Percentiles rank a stretch among this genome's conserved stretches.
Conservation (phyloP, 176 grass and related monocot genomes). For the Pharus latifolius region DNA sequence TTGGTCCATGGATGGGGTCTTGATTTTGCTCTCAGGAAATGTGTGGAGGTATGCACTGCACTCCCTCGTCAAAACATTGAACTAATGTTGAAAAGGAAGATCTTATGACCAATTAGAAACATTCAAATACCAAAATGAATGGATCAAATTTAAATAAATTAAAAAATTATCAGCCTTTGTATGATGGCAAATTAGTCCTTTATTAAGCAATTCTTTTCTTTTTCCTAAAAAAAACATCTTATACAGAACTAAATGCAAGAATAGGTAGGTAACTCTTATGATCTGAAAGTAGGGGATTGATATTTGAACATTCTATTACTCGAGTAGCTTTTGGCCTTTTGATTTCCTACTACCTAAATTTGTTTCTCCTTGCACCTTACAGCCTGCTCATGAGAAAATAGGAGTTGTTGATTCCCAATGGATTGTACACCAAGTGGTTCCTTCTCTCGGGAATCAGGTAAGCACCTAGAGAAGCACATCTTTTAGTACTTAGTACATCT, state of each 20-base stretch:
- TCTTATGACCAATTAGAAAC: not conserved
- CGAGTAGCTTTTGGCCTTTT: not conserved
- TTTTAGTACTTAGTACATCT: not conserved
- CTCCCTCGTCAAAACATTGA: not conserved
- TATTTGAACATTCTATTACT: not conserved
- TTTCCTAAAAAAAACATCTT: not conserved
- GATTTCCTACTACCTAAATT: not conserved
- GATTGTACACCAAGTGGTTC: conserved; percentile 86
- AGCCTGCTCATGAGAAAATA: conserved; percentile 82
- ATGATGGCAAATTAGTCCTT: not conserved
- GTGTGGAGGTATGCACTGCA: conserved; percentile 57
- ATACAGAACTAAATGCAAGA: not conserved
- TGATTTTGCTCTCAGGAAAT: conserved; percentile 81
- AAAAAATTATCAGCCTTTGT: not conserved
- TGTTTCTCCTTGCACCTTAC: conserved; percentile 9
- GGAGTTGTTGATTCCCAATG: conserved; percentile 95
- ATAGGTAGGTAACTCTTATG: not conserved
- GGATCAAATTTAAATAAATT: not conserved
- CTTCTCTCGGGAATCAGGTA: conserved; percentile 81
- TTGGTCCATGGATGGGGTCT: conserved; percentile 95
- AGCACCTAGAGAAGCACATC: not conserved
- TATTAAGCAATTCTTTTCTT: not conserved
- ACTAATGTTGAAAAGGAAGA: too few species aligned
- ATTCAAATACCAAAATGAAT: not conserved
- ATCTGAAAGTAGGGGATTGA: not conserved